Percentiles rank a stretch among this genome's conserved stretches.
These are phyloP conservation scores for Tetradesmus lagerheimii DNA, from an alignment of 139 green algal genomes.

Conservation along the genomic window DNA sequence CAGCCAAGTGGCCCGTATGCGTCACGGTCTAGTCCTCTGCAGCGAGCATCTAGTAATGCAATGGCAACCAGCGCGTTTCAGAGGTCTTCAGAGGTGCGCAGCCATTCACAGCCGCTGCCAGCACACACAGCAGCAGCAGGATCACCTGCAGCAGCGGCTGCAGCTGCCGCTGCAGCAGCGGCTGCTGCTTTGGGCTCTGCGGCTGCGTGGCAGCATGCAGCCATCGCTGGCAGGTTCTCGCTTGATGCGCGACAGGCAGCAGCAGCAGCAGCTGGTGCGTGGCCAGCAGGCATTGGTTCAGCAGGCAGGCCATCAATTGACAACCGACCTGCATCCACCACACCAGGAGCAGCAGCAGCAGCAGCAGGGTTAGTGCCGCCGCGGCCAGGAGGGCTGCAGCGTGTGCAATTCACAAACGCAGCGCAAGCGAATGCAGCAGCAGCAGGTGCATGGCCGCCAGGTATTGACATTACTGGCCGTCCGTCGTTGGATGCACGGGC, in stretches of 20 bases:
- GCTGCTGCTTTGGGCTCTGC: background rate
- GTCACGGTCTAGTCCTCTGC: background rate
- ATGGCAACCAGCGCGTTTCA: background rate
- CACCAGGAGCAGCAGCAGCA: conserved; percentile 17
- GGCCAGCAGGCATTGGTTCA: background rate
- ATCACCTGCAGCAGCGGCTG: background rate
- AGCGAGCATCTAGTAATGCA: background rate
- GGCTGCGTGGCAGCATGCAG: background rate
- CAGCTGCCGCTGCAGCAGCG: background rate
- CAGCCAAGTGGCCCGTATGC: background rate
- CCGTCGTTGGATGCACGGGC: background rate
- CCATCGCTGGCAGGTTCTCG: conserved; percentile 5
- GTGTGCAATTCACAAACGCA: background rate
- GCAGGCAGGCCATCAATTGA: background rate
- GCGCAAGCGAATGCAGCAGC: conserved; percentile 1
- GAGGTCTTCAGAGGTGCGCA: background rate
- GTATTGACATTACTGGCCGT: background rate
- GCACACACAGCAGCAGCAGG: background rate
- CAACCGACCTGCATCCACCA: background rate
- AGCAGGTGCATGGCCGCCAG: background rate
- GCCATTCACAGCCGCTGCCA: background rate
- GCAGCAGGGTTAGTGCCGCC: background rate
- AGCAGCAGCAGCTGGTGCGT: background rate
- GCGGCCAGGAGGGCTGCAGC: background rate
- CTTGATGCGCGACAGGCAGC: background rate